A percentile compares a stretch with the other conserved stretches of the same genome.
These are phyloP conservation scores for Plasmodium ovale DNA, from an alignment of 169 alveolate species.

Conservation along the genomic window DNA sequence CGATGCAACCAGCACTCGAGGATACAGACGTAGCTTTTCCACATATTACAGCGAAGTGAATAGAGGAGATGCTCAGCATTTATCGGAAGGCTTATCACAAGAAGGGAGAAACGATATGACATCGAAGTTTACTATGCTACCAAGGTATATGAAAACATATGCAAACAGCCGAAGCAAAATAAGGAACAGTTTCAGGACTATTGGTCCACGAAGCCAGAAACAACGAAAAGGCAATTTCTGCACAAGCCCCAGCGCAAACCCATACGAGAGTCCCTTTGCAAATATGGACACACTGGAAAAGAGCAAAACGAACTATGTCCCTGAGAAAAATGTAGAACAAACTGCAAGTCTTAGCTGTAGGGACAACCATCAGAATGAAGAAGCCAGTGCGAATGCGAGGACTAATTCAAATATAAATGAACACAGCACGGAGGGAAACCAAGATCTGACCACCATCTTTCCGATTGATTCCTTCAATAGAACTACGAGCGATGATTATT, in stretches of 20 bases:
- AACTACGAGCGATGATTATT: constrained; percentile 29
- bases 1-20: background rate
- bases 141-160: constrained; percentile 58
- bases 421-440: background rate
- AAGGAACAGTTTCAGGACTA: constrained; percentile 1
- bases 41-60: background rate
- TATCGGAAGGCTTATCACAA: background rate
- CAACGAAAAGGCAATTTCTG: constrained; percentile 5
- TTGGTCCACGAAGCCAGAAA: background rate
- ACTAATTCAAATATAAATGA: background rate
- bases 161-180: constrained; percentile 63
- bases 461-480: constrained; percentile 3
- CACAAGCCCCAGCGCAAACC: background rate
- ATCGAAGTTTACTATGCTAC: constrained; percentile 2
- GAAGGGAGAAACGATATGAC: constrained; percentile 5
- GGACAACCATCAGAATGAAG: too few species aligned
- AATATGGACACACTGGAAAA: background rate
- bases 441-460: background rate
- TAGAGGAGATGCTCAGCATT: background rate
- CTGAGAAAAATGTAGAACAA: too few species aligned
- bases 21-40: background rate
- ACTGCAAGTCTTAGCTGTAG: too few species aligned
- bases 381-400: too few species aligned
- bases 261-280: background rate
- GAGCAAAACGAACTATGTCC: too few species aligned